Evolutionary conservation across 805 yeast species (phyloP).

Genomic region (Lachancea thermotolerans): DNA sequence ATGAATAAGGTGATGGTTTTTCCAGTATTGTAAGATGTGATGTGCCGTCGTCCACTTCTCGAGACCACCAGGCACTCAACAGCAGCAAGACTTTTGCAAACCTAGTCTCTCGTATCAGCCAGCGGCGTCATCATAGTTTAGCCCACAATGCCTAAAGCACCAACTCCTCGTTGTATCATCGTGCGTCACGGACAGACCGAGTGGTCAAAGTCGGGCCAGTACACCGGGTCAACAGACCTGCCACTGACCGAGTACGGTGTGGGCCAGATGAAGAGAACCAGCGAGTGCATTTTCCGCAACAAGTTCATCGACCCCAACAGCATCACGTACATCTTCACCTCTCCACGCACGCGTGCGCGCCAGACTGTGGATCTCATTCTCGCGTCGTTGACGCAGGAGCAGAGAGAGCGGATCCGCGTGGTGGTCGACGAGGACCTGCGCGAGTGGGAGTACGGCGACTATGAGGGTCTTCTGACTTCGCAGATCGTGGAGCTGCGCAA

Average conservation of each 20-base stretch:
- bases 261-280: constrained; percentile 67
- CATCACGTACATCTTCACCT: constrained; percentile 60
- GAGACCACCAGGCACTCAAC: too few relatives aligned
- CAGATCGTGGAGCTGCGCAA: constrained; percentile 59
- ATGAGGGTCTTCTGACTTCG: constrained; percentile 73
- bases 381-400: constrained; percentile 39
- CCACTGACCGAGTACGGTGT: constrained; percentile 74
- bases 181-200: constrained; percentile 89
- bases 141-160: constrained; percentile 20
- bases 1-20: too few relatives aligned
- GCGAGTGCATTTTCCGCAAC: constrained; percentile 52
- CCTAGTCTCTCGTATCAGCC: not conserved
- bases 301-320: constrained; percentile 57
- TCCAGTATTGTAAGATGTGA: too few relatives aligned
- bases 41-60: too few relatives aligned
- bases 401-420: constrained; percentile 37
- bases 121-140: not conserved
- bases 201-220: constrained; percentile 92
- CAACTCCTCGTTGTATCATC: constrained; percentile 62
- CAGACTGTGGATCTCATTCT: constrained; percentile 65
- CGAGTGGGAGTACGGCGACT: constrained; percentile 97
- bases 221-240: constrained; percentile 81
- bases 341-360: constrained; percentile 78
- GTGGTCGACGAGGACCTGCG: constrained; percentile 62
- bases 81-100: not conserved